These are phyloP conservation scores for Cylindrodendrum hubeiense DNA, from an alignment of 2,329 filamentous ascomycete species.

Conservation along the genomic window DNA sequence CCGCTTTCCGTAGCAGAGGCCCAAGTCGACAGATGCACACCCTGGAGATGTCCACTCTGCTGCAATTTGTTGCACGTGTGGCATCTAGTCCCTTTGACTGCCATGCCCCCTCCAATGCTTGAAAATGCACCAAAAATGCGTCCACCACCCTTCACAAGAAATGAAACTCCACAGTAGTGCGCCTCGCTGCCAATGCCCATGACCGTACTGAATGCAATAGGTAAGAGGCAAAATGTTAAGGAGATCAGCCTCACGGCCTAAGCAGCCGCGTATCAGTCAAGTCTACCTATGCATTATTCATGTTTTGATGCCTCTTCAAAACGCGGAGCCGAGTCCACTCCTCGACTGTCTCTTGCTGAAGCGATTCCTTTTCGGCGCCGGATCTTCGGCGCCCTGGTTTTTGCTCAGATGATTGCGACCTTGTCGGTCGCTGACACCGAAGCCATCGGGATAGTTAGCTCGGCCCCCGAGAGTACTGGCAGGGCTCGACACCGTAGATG, in stretches of 20 bases:
- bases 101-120: conserved; percentile 30
- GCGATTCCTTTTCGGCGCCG: conserved; percentile 67
- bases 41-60: not conserved
- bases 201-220: conserved; percentile 43
- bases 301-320: conserved; percentile 60
- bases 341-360: conserved; percentile 96
- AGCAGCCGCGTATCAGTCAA: conserved; percentile 21
- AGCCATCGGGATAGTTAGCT: conserved; percentile 65
- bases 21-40: not conserved
- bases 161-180: conserved; percentile 47
- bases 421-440: conserved; percentile 62
- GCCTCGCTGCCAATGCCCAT: conserved; percentile 51
- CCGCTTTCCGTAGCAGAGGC: not conserved
- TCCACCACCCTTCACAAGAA: conserved; percentile 37
- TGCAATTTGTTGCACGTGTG: not conserved
- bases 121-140: conserved; percentile 44
- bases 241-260: conserved; percentile 28
- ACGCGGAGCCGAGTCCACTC: conserved; percentile 91
- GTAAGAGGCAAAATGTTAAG: conserved; percentile 37
- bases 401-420: conserved; percentile 71
- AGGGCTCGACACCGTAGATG: conserved; percentile 81
- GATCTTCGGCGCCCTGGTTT: conserved; percentile 68
- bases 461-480: conserved; percentile 77
- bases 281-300: conserved; percentile 25
- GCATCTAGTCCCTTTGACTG: conserved; percentile 5